These are phyloP conservation scores for Agapanthus africanus DNA, from an alignment of 106 monocot species.

Conservation along the genomic window DNA sequence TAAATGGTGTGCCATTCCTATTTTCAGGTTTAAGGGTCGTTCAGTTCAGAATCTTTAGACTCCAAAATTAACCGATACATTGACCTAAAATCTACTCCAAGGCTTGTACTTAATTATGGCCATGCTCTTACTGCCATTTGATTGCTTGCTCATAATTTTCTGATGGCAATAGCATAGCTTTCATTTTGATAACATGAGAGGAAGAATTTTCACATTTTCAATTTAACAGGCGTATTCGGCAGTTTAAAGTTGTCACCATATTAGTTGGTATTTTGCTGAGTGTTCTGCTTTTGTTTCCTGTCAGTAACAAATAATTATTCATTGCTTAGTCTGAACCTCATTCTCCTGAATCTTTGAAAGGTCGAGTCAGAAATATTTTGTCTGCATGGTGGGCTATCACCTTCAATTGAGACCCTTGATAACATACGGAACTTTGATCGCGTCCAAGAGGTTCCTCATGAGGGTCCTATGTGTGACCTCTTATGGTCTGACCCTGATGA, in stretches of 20 bases:
- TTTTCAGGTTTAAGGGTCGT: not conserved
- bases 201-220: not conserved
- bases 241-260: not conserved
- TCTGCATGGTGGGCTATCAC: slow-evolving; percentile 92
- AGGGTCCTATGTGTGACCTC: slow-evolving; percentile 99
- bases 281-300: not conserved
- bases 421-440: slow-evolving; percentile 95
- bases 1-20: not conserved
- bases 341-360: slow-evolving; percentile 28
- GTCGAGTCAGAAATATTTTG: slow-evolving; percentile 99
- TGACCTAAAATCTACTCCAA: not conserved
- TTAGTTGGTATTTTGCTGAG: not conserved
- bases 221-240: not conserved
- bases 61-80: not conserved
- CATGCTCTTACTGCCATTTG: not conserved
- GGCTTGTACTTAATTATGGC: not conserved
- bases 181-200: not conserved
- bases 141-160: not conserved
- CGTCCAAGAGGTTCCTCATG: slow-evolving; percentile 98
- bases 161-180: not conserved
- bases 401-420: slow-evolving; percentile 96
- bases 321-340: not conserved
- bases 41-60: not conserved
- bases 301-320: not conserved
- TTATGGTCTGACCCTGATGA: slow-evolving; percentile 99